These are phyloP conservation scores for Spinacia oleracea DNA, from an alignment of 179 eudicot species.

Conservation along the genomic window DNA sequence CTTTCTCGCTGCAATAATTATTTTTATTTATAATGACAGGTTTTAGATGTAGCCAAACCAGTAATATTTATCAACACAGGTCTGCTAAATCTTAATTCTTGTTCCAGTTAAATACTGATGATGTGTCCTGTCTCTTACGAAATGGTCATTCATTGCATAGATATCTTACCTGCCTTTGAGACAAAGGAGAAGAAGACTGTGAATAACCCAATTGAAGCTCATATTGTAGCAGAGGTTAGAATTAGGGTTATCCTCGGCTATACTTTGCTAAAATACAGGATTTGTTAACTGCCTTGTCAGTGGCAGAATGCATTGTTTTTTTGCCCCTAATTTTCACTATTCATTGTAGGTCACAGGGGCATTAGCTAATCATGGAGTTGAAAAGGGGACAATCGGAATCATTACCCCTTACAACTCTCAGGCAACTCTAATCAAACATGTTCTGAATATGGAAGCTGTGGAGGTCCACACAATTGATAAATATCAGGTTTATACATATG, in stretches of 20 bases:
- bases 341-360: conserved; percentile 52
- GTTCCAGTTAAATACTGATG: conserved; percentile 16
- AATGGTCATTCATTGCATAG: conserved; percentile 38
- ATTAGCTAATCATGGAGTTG: conserved; percentile 60
- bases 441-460: conserved; percentile 50
- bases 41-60: conserved; percentile 60
- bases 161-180: conserved; percentile 81
- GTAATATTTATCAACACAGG: conserved; percentile 94
- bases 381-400: conserved; percentile 71
- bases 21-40: conserved; percentile 46
- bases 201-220: conserved; percentile 84
- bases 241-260: background rate
- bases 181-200: conserved; percentile 65
- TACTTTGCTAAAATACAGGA: background rate
- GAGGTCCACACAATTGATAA: conserved; percentile 97
- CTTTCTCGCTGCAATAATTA: background rate
- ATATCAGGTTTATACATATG: conserved; percentile 65
- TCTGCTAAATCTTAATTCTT: conserved; percentile 28
- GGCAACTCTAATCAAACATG: conserved; percentile 65
- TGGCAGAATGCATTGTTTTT: conserved; percentile 1
- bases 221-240: conserved; percentile 67
- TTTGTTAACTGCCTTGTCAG: background rate
- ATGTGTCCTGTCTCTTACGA: conserved; percentile 18
- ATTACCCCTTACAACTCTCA: conserved; percentile 95
- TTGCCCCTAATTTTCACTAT: conserved; percentile 13